Percentiles rank a stretch among this genome's conserved stretches.
These are phyloP conservation scores for Crithidia brevicula DNA, from an alignment of 208 protist genomes.

Conservation along the genomic window DNA sequence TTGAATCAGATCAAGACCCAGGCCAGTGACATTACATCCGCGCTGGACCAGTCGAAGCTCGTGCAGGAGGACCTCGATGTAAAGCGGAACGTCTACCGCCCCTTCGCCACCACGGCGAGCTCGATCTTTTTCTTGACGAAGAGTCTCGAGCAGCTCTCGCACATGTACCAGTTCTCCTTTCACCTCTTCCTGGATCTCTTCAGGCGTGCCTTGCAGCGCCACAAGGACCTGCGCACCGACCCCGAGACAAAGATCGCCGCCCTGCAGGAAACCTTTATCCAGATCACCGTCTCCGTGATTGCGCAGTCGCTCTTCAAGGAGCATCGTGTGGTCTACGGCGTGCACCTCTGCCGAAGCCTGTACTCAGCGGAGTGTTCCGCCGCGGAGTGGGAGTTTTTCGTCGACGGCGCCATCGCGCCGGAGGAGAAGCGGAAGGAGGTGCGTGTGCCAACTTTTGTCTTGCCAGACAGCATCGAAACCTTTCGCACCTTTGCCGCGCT, in stretches of 20 bases:
- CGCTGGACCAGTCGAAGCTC: conserved; percentile 88
- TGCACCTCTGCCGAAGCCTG: conserved; percentile 94
- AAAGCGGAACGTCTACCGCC: conserved; percentile 95
- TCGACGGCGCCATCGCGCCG: conserved; percentile 47
- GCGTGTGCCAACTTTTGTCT: conserved; percentile 87
- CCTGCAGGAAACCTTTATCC: conserved; percentile 83
- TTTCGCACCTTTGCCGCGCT: conserved; percentile 79
- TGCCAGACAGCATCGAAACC: conserved; percentile 80
- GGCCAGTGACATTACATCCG: conserved; percentile 84
- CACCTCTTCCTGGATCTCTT: conserved; percentile 92
- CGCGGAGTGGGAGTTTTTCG: conserved; percentile 95
- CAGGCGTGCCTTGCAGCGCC: conserved; percentile 57
- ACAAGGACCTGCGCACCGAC: conserved; percentile 79
- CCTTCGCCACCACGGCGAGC: conserved; percentile 91
- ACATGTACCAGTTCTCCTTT: conserved; percentile 98
- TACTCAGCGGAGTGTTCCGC: conserved; percentile 57
- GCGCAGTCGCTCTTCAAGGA: conserved; percentile 95
- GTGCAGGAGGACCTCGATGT: conserved; percentile 93
- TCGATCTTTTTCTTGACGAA: conserved; percentile 95
- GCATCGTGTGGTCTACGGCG: conserved; percentile 95
- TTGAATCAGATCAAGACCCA: conserved; percentile 97
- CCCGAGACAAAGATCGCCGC: conserved; percentile 86
- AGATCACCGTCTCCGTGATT: conserved; percentile 81
- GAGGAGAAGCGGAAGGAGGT: conserved; percentile 66
- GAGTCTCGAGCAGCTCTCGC: conserved; percentile 89